Conservation (phyloP, 768 basidiomycete genomes). For the Xanthoconium purpureum region DNA sequence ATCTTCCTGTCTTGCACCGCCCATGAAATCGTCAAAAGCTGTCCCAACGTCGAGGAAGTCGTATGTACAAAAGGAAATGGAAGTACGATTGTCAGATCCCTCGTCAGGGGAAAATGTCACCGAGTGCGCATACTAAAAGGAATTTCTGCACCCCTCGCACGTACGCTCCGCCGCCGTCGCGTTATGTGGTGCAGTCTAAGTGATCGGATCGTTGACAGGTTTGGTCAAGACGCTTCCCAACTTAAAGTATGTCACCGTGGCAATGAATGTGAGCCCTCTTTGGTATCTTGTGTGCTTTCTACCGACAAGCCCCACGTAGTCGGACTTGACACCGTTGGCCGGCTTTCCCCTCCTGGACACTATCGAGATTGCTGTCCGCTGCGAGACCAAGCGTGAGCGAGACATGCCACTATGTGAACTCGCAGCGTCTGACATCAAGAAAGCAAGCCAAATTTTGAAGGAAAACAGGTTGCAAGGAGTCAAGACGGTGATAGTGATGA, state of each 20-base stretch:
- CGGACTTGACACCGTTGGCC: neutral
- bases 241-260: neutral
- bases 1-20: slow-evolving; percentile 1
- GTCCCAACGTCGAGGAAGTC: slow-evolving; percentile 10
- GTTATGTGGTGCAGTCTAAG: neutral
- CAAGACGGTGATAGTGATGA: too few species aligned
- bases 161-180: slow-evolving; percentile 6
- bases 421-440: neutral
- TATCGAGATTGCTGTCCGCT: neutral
- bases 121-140: slow-evolving; percentile 7
- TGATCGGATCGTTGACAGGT: neutral
- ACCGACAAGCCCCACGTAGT: neutral
- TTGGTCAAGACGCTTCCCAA: slow-evolving; percentile 7
- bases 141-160: neutral
- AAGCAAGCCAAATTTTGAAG: neutral
- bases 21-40: slow-evolving; percentile 9
- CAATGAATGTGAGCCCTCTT: neutral
- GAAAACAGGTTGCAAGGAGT: neutral
- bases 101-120: slow-evolving; percentile 3
- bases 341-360: neutral
- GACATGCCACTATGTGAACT: neutral
- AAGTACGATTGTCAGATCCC: neutral
- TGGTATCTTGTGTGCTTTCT: neutral
- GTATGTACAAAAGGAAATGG: slow-evolving; percentile 4
- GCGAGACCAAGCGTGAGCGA: neutral